Evolutionary conservation across 192 early-diverging fungal genomes (phyloP).

Genomic region (Phlyctochytrium planicorne): DNA sequence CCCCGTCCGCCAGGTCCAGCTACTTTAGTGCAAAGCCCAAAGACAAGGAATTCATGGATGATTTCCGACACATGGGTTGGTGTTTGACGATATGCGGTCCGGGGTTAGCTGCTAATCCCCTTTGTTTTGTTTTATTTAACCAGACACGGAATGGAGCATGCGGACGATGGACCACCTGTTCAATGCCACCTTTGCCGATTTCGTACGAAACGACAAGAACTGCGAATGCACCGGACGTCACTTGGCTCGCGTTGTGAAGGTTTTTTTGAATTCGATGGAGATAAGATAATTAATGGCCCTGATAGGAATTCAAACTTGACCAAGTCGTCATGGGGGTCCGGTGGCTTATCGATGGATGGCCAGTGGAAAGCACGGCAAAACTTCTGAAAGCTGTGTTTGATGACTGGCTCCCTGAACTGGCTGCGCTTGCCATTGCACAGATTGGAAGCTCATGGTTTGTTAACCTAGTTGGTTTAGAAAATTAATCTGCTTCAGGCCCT

Average conservation of each 20-base stretch:
- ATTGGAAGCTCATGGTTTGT: conserved; percentile 26
- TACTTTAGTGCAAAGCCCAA: too few relatives aligned
- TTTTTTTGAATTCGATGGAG: neutral
- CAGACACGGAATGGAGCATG: conserved; percentile 41
- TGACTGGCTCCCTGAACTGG: conserved; percentile 46
- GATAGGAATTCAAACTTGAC: conserved; percentile 35
- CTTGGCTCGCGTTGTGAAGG: conserved; percentile 33
- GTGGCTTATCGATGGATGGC: conserved; percentile 45
- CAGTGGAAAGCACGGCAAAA: conserved; percentile 32
- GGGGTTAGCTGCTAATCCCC: too few relatives aligned
- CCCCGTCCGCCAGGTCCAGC: too few relatives aligned
- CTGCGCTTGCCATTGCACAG: conserved; percentile 30
- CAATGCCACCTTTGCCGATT: conserved; percentile 41
- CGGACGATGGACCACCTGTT: conserved; percentile 41
- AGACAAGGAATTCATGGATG: neutral
- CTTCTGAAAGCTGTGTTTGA: conserved; percentile 35
- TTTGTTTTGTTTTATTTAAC: conserved; percentile 3
- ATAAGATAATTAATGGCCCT: neutral
- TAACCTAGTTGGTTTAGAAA: conserved; percentile 13
- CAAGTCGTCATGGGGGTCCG: conserved; percentile 35
- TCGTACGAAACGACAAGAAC: conserved; percentile 38
- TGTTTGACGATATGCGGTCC: neutral
- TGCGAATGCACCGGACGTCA: conserved; percentile 36
- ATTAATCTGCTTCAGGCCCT: conserved; percentile 16
- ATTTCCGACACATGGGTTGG: conserved; percentile 3